phyloP scores from a whole-genome alignment of 306 rosid species.

The Elaeagnus macrophylla region DNA sequence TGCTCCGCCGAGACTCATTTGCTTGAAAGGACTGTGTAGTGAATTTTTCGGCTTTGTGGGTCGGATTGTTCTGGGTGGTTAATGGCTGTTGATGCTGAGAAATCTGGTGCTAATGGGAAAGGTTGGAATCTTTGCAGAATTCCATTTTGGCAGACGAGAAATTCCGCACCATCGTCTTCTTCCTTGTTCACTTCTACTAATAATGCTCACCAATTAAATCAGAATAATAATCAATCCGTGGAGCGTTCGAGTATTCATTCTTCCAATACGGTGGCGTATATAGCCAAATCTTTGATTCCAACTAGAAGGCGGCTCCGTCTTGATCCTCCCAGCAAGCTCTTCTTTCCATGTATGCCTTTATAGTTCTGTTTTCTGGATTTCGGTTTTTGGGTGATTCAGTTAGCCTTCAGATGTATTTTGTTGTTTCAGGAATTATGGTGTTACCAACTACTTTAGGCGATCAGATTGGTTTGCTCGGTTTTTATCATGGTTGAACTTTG shows the following conservation, averaged over 20 bases:
- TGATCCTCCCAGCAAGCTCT: constrained; percentile 90
- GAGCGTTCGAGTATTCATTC: constrained; percentile 46
- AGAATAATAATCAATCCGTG: constrained; percentile 38
- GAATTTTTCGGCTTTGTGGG: background rate
- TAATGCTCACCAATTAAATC: constrained; percentile 36
- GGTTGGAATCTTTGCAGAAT: constrained; percentile 59
- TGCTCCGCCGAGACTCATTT: constrained; percentile 21
- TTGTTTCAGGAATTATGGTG: too few relatives aligned
- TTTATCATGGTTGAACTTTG: too few relatives aligned
- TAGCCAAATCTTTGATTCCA: constrained; percentile 78
- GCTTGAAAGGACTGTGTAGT: background rate
- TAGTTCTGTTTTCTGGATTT: constrained; percentile 5
- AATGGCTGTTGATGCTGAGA: constrained; percentile 66
- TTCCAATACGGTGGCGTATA: constrained; percentile 50
- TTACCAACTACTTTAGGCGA: too few relatives aligned
- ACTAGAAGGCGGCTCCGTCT: constrained; percentile 79
- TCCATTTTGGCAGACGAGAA: constrained; percentile 75
- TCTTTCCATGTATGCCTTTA: constrained; percentile 66
- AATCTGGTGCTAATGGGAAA: constrained; percentile 47
- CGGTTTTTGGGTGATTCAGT: constrained; percentile 7
- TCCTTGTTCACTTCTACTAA: constrained; percentile 34
- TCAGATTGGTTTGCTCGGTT: too few relatives aligned
- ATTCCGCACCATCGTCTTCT: constrained; percentile 31
- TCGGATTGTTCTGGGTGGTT: background rate
- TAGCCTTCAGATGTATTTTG: too few relatives aligned